A percentile compares a stretch with the other conserved stretches of the same genome.
Evolutionary conservation across 1,284 basidiomycete species (phyloP).

Genomic region (Ganoderma sp.): DNA sequence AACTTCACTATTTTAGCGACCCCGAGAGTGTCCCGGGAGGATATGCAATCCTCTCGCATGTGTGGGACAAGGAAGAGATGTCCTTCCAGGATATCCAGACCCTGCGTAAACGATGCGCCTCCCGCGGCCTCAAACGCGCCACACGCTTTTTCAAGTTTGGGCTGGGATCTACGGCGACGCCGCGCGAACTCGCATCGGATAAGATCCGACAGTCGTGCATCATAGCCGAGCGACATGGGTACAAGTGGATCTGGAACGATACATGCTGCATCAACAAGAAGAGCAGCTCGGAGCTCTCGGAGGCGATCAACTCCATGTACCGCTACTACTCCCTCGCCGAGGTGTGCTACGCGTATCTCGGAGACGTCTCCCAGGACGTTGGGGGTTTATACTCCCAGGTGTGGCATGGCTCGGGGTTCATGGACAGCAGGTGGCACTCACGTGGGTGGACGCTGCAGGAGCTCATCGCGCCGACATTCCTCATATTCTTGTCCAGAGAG

Average conservation of each 20-base stretch:
- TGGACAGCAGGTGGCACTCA: constrained; percentile 19
- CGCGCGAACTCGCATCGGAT: constrained; percentile 5
- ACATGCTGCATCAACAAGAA: constrained; percentile 30
- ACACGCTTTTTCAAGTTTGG: background rate
- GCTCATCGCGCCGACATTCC: constrained; percentile 20
- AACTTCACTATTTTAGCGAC: constrained; percentile 4
- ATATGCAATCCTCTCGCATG: constrained; percentile 11
- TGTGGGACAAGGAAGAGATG: constrained; percentile 7
- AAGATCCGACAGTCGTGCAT: constrained; percentile 10
- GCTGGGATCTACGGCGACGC: background rate
- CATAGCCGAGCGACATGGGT: constrained; percentile 7
- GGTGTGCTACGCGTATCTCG: constrained; percentile 26
- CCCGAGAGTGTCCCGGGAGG: constrained; percentile 3
- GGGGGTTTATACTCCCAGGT: background rate
- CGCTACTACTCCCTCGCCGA: constrained; percentile 20
- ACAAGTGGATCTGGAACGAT: constrained; percentile 25
- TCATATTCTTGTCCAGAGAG: constrained; percentile 19
- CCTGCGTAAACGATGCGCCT: background rate
- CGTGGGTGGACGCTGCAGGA: constrained; percentile 27
- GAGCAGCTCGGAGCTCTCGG: constrained; percentile 26
- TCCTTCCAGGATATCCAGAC: background rate
- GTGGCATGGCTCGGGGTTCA: constrained; percentile 7
- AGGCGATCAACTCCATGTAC: constrained; percentile 29
- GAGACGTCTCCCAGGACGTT: constrained; percentile 13
- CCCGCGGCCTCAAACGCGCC: background rate